phyloP scores from a whole-genome alignment of 2,329 filamentous ascomycete species.

The Ophidiomyces ophidiicola region DNA sequence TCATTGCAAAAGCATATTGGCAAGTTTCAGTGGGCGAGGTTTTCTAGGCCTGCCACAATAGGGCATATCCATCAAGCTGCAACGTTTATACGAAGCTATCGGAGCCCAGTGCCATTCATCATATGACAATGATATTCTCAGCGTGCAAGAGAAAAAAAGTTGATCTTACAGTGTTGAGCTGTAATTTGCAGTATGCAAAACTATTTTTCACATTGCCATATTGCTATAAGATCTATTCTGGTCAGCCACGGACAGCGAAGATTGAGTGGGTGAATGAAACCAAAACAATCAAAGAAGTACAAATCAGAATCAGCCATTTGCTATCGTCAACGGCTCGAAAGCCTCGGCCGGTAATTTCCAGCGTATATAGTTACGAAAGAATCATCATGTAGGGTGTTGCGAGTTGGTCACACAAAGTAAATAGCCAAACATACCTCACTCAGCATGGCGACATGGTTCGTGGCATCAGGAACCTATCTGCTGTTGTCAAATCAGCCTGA shows the following conservation, averaged over 20 bases:
- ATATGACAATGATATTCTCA: slow-evolving; percentile 33
- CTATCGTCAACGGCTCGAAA: slow-evolving; percentile 59
- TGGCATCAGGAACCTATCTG: slow-evolving; percentile 7
- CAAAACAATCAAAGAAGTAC: background rate
- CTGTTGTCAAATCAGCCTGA: background rate
- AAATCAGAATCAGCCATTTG: slow-evolving; percentile 48
- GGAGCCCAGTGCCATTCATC: slow-evolving; percentile 99
- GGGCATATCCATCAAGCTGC: slow-evolving; percentile 72
- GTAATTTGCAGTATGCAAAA: too few species aligned
- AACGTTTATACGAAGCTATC: slow-evolving; percentile 47
- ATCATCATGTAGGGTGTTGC: slow-evolving; percentile 17
- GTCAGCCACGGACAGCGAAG: too few species aligned
- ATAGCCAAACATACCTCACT: slow-evolving; percentile 2
- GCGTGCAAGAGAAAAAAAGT: slow-evolving; percentile 13
- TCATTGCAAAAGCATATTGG: background rate
- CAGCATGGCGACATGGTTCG: too few species aligned
- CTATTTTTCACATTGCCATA: too few species aligned
- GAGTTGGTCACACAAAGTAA: background rate
- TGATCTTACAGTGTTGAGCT: slow-evolving; percentile 9
- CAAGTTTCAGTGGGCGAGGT: slow-evolving; percentile 85
- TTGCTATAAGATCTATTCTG: too few species aligned
- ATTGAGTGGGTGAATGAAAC: too few species aligned
- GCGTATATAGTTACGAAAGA: slow-evolving; percentile 46
- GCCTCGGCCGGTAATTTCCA: slow-evolving; percentile 95
- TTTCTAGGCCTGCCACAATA: slow-evolving; percentile 98